These are phyloP conservation scores for Phytophthora pluvialis DNA, from an alignment of 352 stramenopile species.

Conservation along the genomic window DNA sequence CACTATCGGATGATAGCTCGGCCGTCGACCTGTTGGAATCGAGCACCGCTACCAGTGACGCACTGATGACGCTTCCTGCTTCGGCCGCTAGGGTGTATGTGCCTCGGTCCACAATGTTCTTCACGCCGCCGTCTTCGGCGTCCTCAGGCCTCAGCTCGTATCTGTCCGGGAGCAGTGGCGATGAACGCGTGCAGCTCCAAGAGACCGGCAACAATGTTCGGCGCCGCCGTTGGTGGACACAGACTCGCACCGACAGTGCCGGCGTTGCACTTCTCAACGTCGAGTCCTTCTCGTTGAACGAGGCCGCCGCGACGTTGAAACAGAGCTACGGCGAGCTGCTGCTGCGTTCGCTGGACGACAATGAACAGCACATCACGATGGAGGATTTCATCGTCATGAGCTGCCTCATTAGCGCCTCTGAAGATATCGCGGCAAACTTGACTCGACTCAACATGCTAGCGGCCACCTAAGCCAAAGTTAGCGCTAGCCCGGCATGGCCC, in stretches of 20 bases:
- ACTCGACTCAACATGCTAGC: slow-evolving; percentile 60
- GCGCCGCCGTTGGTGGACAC: slow-evolving; percentile 16
- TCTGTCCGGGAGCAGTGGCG: slow-evolving; percentile 14
- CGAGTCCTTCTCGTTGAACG: slow-evolving; percentile 64
- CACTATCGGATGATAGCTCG: slow-evolving; percentile 32
- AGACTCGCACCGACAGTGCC: slow-evolving; percentile 28
- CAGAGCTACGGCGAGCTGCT: slow-evolving; percentile 59
- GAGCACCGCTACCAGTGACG: slow-evolving; percentile 20
- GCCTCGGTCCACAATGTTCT: slow-evolving; percentile 22
- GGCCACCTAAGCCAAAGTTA: slow-evolving; percentile 34
- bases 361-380: slow-evolving; percentile 45
- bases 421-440: slow-evolving; percentile 59
- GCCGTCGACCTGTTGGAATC: slow-evolving; percentile 28
- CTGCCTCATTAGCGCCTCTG: slow-evolving; percentile 60
- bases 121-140: slow-evolving; percentile 24
- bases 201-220: neutral
- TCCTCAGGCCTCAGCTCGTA: slow-evolving; percentile 29
- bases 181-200: neutral
- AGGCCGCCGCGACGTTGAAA: slow-evolving; percentile 50
- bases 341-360: slow-evolving; percentile 33
- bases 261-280: slow-evolving; percentile 53
- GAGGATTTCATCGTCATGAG: slow-evolving; percentile 77
- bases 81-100: slow-evolving; percentile 1
- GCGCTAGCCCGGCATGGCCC: neutral
- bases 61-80: slow-evolving; percentile 10